Base-by-base conservation (phyloP, 345 rosid species). In the Hibiscus mutabilis region DNA sequence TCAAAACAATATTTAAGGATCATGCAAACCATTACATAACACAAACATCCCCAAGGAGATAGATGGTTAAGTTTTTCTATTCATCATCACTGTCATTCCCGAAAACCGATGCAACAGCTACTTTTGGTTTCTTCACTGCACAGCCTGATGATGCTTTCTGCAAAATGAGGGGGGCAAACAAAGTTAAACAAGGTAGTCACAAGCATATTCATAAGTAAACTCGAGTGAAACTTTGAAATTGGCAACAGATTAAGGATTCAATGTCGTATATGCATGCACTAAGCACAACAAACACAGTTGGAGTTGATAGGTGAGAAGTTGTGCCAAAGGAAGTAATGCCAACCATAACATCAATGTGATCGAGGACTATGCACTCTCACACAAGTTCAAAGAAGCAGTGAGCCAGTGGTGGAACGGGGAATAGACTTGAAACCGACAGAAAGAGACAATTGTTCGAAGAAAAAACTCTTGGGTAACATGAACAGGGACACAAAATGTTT, bases 1-100 rank as follows among this genome's bases (percentile, higher is more conserved):
- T 55, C n/a, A n/a, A n/a, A n/a, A n/a, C n/a, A n/a, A n/a, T n/a
- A n/a, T n/a, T 14, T 16, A 2, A 49, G 18, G n/a, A 49, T 49
- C 15, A 49, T 49, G 53, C 18, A 49, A 49, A 15, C 53, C n/a
- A 14, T 15, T 49, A 49, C n/a, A 14, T 49, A 49, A 47, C 52
- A 47, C 52, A 47, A 49, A 16, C 53, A 49, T 49, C 18, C 18
- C 53, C n/a, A 49, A 16, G 53, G n/a, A 49, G 53, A 49, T 16
- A 49, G 4, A 49, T 2, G 1, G n/a, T 49, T 2, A 49, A 49
- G 18, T 14, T 49, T 49, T 13, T 4, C 53, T 49, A 49, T 49
- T 49, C 53, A 14, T 92, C 96, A 53, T 90, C 99, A 16, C 97
- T 90, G 21, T 92, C 93, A 58, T 89, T 77, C 52, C 91, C 79